Evolutionary conservation across 225 moss, liverwort and hornwort species (phyloP).

Genomic region (Marchantia paleacea): DNA sequence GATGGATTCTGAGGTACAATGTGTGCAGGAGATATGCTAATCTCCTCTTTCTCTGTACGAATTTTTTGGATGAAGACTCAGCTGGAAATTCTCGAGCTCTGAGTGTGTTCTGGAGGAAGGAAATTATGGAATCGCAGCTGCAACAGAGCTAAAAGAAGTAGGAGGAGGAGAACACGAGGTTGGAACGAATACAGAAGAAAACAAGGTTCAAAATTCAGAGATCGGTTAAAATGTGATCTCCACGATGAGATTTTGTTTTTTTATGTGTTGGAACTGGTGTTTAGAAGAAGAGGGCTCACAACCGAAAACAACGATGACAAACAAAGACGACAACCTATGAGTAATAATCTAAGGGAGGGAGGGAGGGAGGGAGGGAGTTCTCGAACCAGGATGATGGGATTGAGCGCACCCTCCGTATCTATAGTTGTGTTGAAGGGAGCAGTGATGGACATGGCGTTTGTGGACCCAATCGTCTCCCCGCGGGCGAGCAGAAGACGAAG

Average conservation of each 20-base stretch:
- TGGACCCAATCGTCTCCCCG: neutral
- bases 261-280: neutral
- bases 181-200: too few species aligned
- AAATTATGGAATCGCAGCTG: neutral
- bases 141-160: neutral
- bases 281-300: neutral
- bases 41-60: neutral
- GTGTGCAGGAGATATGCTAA: neutral
- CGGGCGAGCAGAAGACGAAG: neutral
- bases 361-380: neutral
- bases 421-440: neutral
- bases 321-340: neutral
- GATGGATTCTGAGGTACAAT: neutral
- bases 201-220: too few species aligned
- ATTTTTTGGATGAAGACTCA: neutral
- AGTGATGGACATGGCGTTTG: neutral
- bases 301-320: neutral
- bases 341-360: neutral
- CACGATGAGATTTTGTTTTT: neutral
- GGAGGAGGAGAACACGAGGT: neutral
- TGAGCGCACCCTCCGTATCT: neutral
- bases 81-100: neutral
- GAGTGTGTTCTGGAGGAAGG: too few species aligned
- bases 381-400: neutral
- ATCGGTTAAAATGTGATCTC: neutral